Percentiles rank a stretch among this genome's conserved stretches.
These are phyloP conservation scores for Nemania sp. DNA, from an alignment of 2,329 filamentous ascomycete genomes.

Conservation along the genomic window DNA sequence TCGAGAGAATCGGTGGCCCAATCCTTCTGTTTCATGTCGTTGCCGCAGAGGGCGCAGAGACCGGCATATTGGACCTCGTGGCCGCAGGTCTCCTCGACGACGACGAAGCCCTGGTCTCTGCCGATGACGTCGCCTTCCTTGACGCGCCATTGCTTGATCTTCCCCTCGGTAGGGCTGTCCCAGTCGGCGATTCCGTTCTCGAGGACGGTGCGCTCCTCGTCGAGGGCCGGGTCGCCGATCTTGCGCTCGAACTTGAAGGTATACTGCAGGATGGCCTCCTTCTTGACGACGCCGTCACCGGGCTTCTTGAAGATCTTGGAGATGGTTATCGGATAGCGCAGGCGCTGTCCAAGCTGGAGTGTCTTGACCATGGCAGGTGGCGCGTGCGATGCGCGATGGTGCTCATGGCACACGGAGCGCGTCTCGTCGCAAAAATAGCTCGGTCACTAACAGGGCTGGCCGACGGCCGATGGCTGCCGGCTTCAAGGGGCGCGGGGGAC, in stretches of 20 bases:
- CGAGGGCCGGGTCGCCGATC: slow-evolving; percentile 67
- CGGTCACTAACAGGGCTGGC: too few relatives aligned
- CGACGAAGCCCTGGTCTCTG: slow-evolving; percentile 63
- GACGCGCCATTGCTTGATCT: slow-evolving; percentile 76
- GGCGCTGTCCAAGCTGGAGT: slow-evolving; percentile 61
- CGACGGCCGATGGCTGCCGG: neutral
- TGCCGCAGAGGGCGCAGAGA: slow-evolving; percentile 88
- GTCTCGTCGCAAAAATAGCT: slow-evolving; percentile 25
- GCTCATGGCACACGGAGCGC: slow-evolving; percentile 31
- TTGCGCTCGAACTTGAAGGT: slow-evolving; percentile 80
- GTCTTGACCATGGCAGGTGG: slow-evolving; percentile 47
- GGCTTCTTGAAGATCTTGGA: slow-evolving; percentile 78
- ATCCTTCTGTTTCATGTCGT: slow-evolving; percentile 90
- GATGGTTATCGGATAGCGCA: slow-evolving; percentile 93
- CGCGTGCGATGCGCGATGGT: slow-evolving; percentile 27
- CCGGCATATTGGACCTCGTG: slow-evolving; percentile 92
- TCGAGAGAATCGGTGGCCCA: slow-evolving; percentile 82
- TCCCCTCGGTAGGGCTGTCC: slow-evolving; percentile 82
- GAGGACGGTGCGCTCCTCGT: slow-evolving; percentile 67
- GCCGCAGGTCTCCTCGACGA: slow-evolving; percentile 87
- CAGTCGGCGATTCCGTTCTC: slow-evolving; percentile 76
- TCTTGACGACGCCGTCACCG: slow-evolving; percentile 75
- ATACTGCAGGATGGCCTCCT: slow-evolving; percentile 84
- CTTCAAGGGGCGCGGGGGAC: neutral
- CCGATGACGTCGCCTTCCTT: slow-evolving; percentile 66